Conservation (phyloP, 176 grass and related monocot genomes). For the Pharus latifolius region DNA sequence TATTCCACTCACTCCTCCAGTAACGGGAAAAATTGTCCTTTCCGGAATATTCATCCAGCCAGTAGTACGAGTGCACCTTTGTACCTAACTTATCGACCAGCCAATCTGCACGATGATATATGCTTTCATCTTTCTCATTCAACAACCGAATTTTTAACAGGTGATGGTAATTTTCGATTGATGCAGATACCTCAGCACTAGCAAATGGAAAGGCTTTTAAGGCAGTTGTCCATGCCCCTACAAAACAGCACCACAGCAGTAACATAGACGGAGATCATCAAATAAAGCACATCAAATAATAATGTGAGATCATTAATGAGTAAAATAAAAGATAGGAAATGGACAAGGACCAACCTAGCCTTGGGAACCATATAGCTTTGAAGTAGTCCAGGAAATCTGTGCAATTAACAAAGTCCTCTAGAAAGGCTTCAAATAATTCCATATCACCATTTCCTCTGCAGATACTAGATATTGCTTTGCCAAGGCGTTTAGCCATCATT, state of each 20-base stretch:
- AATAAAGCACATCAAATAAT: not conserved
- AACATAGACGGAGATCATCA: not conserved
- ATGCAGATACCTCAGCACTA: constrained; percentile 57
- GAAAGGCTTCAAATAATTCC: constrained; percentile 57
- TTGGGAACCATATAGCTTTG: constrained; percentile 65
- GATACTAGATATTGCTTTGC: constrained; percentile 50
- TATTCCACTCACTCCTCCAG: constrained; percentile 80
- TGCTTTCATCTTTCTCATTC: constrained; percentile 50
- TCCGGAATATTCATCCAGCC: constrained; percentile 74
- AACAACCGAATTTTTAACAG: constrained; percentile 71
- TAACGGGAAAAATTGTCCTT: constrained; percentile 77
- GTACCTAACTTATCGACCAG: constrained; percentile 75
- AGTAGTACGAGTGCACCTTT: constrained; percentile 89
- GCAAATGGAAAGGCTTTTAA: constrained; percentile 62
- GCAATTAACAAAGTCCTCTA: constrained; percentile 60
- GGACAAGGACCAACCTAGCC: constrained; percentile 56
- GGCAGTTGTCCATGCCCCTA: constrained; percentile 52
- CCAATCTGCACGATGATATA: constrained; percentile 75
- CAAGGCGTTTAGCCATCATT: constrained; percentile 45
- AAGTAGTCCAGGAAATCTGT: constrained; percentile 75
- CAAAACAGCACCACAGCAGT: constrained; percentile 6
- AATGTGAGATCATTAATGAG: not conserved
- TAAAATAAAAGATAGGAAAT: constrained; percentile 5
- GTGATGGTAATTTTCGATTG: constrained; percentile 83
- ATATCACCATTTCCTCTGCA: constrained; percentile 50